Evolutionary conservation across 1,284 basidiomycete genomes (phyloP), one percentile per base, ranked within the genome.

Genomic region (Cutaneotrichosporon cavernicola): DNA sequence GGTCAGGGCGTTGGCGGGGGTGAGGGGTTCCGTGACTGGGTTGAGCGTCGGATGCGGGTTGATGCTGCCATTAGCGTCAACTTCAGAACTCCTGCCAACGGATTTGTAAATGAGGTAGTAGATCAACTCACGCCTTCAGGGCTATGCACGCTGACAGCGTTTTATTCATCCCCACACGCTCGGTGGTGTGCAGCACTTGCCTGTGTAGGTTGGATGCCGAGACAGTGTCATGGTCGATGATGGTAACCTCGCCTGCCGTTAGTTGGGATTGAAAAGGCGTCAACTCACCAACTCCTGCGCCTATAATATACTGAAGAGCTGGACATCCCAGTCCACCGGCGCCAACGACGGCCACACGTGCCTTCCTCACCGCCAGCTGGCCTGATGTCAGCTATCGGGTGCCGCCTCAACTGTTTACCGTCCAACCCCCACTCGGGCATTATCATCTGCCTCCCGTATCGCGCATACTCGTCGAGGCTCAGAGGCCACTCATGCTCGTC

Each of bases 401-500:
- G 22, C 8, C 10, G 4, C 7, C 9, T 9, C 14, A 50, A 43
- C 81, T 60, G 34, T 36, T 36, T 65, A 90, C 91, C 92, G 76
- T 86, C 82, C 1, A 98, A 83, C 0, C 96, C 96, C 74, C 97
- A 90, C 30, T 88, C 89, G 63, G 92, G 88, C 61, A 98, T 83
- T 70, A 99, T 94, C 93, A 99, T 97, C 77, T 99, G 97, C 52
- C 97, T 85, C 30, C 95, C 94, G 86, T 98, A 99, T 56, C 96
- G 86, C 70, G 84, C 82, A 78, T 97, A 98, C 74, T 98, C 95
- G 50, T 81, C 76, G 8, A 83, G 73, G 31, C 43, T 47, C 9
- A 61, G 40, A 2, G 60, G 60, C 52, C 60, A 56, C 16, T 55
- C 59, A 2, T 16, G 43, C 31, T 14, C 13, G 30, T 47, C n/a